A percentile compares a stretch with the other conserved stretches of the same genome.
phyloP scores from a whole-genome alignment of 179 eudicot genomes.

The Nepenthes alata region DNA sequence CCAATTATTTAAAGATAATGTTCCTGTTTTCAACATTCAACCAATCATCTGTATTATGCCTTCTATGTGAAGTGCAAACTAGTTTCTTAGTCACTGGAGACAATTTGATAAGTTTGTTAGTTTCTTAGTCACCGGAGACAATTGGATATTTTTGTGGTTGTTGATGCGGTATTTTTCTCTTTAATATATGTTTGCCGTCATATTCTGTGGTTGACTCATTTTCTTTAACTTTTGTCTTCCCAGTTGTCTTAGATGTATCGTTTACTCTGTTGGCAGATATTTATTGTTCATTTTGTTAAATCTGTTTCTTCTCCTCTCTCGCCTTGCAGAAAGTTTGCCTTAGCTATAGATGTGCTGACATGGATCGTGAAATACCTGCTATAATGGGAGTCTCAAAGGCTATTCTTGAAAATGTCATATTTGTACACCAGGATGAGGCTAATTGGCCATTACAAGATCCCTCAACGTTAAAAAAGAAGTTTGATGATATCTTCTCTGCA shows the following conservation, averaged over 20 bases:
- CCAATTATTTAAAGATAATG: too few species aligned
- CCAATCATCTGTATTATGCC: too few species aligned
- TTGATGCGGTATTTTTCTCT: too few species aligned
- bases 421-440: conserved; percentile 98
- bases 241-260: background rate
- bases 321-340: conserved; percentile 84
- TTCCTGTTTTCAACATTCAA: too few species aligned
- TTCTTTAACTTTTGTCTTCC: background rate
- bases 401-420: conserved; percentile 88
- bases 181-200: too few species aligned
- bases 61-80: too few species aligned
- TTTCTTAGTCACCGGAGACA: too few species aligned
- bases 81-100: too few species aligned
- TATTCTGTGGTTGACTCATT: too few species aligned
- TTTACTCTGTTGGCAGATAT: background rate
- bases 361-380: conserved; percentile 98
- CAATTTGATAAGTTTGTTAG: too few species aligned
- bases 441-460: conserved; percentile 99
- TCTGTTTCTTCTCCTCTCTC: background rate
- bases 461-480: conserved; percentile 85
- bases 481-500: conserved; percentile 96
- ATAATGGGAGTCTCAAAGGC: conserved; percentile 99
- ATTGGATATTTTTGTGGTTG: too few species aligned
- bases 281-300: background rate
- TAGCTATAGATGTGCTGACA: conserved; percentile 98